Base-by-base conservation (phyloP, 176 grass and related monocot genomes). In the Oryza glumipatula region DNA sequence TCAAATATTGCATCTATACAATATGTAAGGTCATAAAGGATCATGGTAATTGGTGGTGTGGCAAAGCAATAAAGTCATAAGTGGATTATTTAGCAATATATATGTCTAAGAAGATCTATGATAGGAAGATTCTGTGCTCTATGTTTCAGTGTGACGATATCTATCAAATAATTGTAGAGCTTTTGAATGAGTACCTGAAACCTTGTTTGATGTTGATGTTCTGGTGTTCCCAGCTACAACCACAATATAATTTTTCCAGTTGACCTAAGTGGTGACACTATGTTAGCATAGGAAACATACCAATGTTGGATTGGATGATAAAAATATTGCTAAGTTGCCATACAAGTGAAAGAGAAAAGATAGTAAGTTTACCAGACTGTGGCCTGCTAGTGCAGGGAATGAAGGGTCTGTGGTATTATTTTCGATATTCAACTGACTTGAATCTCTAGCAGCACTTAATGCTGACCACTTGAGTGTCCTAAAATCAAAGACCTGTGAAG, bases 401-500 rank as follows among this genome's bases (percentile, higher is more conserved):
- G 43, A 16, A 33, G 54, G 47, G 69, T 80, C 83, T 36, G 74
- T 36, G 48, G 54, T 72, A 86, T 79, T 84, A 36, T 67, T 87
- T 49, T 96, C 93, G 67, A 10, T 71, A 54, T 89, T 89, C 36
- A 85, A 30, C 74, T 78, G 84, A 14, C 87, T 82, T 61, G 77
- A 64, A 47, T 92, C 91, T 68, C 75, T 84, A 16, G 74, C 80
- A 51, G 72, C 89, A 71, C 68, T 88, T 68, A 89, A 32, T 43
- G 76, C 86, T 63, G 91, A 95, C 96, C 96, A 99, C 44, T 66
- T 89, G 63, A 93, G 88, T 83, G 89, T 92, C 83, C 67, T 99
- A 68, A 99, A 89, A 99, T 96, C 81, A 75, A 96, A 92, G 71
- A 92, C 91, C 93, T 99, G 89, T 14, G 43, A 83, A 70, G 73